A percentile compares a stretch with the other conserved stretches of the same genome.
These are phyloP conservation scores for Apiospora sp. DNA, from an alignment of 2,329 filamentous ascomycete genomes.

Conservation along the genomic window DNA sequence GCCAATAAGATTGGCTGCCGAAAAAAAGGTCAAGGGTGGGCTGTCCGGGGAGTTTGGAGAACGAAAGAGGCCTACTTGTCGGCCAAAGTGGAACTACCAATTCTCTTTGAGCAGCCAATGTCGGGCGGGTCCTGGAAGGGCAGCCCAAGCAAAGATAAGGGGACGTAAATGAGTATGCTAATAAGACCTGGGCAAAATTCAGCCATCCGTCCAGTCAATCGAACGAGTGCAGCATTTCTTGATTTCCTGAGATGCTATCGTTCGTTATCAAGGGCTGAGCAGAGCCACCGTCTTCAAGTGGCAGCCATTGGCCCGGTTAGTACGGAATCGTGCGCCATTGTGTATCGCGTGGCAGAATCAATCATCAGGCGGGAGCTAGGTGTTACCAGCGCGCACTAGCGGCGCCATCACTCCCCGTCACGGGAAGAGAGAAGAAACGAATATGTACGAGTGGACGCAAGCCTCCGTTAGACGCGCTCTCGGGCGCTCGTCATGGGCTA, in stretches of 20 bases:
- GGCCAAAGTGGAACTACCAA: neutral
- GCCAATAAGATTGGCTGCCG: neutral
- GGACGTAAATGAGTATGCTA: constrained; percentile 5
- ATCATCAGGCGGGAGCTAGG: neutral
- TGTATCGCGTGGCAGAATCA: neutral
- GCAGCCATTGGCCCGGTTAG: neutral
- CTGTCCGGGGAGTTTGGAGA: neutral
- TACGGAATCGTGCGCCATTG: constrained; percentile 3
- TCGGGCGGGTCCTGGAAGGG: neutral
- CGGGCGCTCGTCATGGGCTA: neutral
- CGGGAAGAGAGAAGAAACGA: neutral
- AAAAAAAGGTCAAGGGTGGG: neutral
- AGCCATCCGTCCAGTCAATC: neutral
- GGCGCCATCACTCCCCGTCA: neutral
- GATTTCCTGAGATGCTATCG: neutral
- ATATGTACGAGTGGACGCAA: neutral
- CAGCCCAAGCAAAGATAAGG: constrained; percentile 7
- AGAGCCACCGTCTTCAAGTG: neutral
- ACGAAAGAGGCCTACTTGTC: neutral
- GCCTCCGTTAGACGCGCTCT: neutral
- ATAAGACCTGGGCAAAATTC: neutral
- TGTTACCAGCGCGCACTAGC: neutral
- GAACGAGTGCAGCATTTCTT: neutral
- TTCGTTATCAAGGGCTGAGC: neutral
- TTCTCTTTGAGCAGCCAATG: neutral